Base-by-base conservation (phyloP, 306 rosid species). In the Cucurbita ficifolia region DNA sequence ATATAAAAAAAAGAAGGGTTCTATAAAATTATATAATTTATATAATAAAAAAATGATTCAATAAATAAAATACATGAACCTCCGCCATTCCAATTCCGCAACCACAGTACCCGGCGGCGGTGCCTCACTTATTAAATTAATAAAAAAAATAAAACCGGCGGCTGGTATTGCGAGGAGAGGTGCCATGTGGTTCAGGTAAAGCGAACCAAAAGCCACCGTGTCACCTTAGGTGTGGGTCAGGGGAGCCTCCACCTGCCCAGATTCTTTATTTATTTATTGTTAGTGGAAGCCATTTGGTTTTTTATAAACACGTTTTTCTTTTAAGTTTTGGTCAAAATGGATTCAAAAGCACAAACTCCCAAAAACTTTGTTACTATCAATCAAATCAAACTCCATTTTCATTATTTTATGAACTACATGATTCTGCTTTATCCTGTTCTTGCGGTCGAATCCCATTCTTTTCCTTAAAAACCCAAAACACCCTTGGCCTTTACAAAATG, bases 121-220 rank as follows among this genome's bases (percentile, higher is more conserved):
- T 0, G 35, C 35, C 60, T 21, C 12, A 55, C 4, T 52, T n/a
- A 10, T n/a, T 52, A 46, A 2, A 46, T 46, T 10, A 48, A 48
- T 48, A 48, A 11, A 51, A 51, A 1, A 51, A 8, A 13, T 33
- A 59, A 59, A 33, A 2, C 21, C 19, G 43, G 12, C 19, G 43
- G 43, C 21, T 59, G 18, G 12, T 17, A 16, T 61, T 6, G n/a
- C 48, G 4, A 8, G 76, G 56, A 80, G 58, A 7, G 79, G 78
- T 59, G n/a, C 75, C 78, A 70, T 80, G 10, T 61, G 75, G 75
- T 10, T 35, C 46, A 29, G 59, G 16, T 24, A 22, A 36, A 49
- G 3, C 36, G 59, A 3, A 29, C 10, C 29, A 70, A 14, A 70
- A 4, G 74, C 58, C 74, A 70, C 22, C 74, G 55, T 69, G 74